A percentile compares a stretch with the other conserved stretches of the same genome.
Conservation (phyloP, 2,329 filamentous ascomycete genomes). For the Passalora sequoiae region DNA sequence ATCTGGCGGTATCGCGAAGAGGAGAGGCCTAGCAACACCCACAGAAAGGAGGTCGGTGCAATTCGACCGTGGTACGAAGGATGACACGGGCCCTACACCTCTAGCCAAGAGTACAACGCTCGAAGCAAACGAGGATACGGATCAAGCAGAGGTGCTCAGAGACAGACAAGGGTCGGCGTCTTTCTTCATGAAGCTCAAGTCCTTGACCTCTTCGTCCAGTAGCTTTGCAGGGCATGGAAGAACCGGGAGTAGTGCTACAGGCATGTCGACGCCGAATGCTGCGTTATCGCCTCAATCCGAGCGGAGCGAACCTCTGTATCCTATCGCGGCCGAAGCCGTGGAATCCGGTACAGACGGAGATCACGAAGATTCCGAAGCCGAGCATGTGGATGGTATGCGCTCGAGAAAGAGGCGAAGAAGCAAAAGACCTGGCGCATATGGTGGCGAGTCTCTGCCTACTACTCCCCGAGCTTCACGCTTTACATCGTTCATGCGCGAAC, state of each 20-base stretch:
- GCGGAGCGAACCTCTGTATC: conserved; percentile 30
- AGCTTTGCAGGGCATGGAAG: conserved; percentile 6
- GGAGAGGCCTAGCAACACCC: conserved; percentile 21
- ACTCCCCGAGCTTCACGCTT: conserved; percentile 55
- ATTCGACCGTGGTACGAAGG: conserved; percentile 25
- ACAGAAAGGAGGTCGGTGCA: conserved; percentile 28
- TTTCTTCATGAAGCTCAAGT: conserved; percentile 31
- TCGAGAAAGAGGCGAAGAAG: conserved; percentile 62
- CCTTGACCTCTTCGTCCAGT: conserved; percentile 22
- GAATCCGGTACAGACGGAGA: conserved; percentile 76
- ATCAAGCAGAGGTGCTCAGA: conserved; percentile 13
- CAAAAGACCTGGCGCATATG: conserved; percentile 53
- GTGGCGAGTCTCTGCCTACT: conserved; percentile 59
- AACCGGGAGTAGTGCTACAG: conserved; percentile 12
- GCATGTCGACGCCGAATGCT: conserved; percentile 22
- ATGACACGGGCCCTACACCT: conserved; percentile 17
- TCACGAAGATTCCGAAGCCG: conserved; percentile 58
- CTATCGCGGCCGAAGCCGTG: conserved; percentile 23
- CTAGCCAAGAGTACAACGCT: conserved; percentile 24
- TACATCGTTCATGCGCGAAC: conserved; percentile 44
- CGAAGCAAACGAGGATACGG: conserved; percentile 25
- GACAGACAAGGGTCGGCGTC: conserved; percentile 23
- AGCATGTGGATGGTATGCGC: conserved; percentile 41
- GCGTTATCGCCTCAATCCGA: conserved; percentile 31
- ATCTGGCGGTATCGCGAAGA: background rate